Evolutionary conservation across 1,284 basidiomycete species (phyloP), one percentile per base, ranked within the genome.

Genomic region (Ceratobasidium theobromae): DNA sequence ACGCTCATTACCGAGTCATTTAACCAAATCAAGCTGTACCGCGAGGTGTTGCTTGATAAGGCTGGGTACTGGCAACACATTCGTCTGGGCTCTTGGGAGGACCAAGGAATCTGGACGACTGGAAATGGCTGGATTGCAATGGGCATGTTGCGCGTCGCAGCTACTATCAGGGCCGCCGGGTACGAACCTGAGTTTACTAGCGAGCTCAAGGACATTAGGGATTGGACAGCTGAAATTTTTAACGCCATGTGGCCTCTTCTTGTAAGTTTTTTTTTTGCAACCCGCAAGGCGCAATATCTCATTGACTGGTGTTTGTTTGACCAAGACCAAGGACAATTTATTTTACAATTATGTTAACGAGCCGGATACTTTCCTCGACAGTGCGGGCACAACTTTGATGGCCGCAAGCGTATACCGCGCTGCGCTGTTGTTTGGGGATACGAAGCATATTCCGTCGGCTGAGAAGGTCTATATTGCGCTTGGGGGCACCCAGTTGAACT

Each of bases 331-430:
- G 49, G 25, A 32, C 11, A n/a, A 55, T 38, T 76, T 92, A 5
- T 86, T 95, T 73, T 79, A 80, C 51, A 95, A 95, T 77, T 95
- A 95, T 74, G 82, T 86, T 18, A 84, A 87, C 74, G 72, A 69
- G 33, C 67, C 76, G 1, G 69, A 71, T 4, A 82, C 85, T 49
- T 95, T 95, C 72, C 81, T 84, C 72, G 93, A 95, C 72, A 83
- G 86, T 0, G 77, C 91, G 0, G 86, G 86, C 3, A 86, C 90
- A 0, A 85, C 91, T 0, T 80, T 96, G 35, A 78, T 95, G 58
- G 89, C 92, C 0, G 81, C 86, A 62, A 86, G 88, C 0, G 89
- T 91, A 3, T 93, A 92, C 75, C 82, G 87, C 8, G 78, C 87
- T 54, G 82, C 84, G 0, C 74, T 85, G 0, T 73, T 91, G 21